Base-by-base conservation (phyloP, 768 basidiomycete genomes). In the Termitomyces sp. region DNA sequence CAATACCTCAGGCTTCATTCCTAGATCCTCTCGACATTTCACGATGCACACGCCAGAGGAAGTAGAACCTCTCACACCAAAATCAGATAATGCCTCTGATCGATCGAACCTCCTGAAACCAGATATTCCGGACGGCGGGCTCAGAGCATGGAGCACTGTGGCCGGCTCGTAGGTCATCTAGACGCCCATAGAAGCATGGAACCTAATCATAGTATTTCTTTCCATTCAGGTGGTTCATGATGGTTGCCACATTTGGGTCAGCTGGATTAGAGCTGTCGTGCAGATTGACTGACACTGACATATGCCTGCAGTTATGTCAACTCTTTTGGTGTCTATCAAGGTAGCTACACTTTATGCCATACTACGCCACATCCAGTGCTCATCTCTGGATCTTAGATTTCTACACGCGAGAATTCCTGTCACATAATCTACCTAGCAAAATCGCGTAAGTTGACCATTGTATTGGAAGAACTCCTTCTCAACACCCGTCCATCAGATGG, bases 281-380 rank as follows among this genome's bases (percentile, higher is more conserved):
- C 4, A 28, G 28, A 18, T 49, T 20, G 5, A 50, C n/a, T 54
- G 16, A 8, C 22, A 20, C 20, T 55, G 13, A 55, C 20, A 11
- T 1, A 33, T n/a, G 20, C 15, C 3, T 54, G 13, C 44, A 61
- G 62, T 28, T 65, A 62, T n/a, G 49, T 63, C 9, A 52, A 65
- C 48, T 65, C 64, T 39, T 65, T 63, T 24, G 64, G 62, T 32
- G 61, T 65, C 28, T 65, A 62, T 52, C 64, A 65, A 63, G 64
- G 64, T 59, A 46, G n/a, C 28, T 46, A 12, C 48, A 33, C 11
- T 18, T 8, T 22, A 15, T 24, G 4, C 5, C 2, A 7, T 45
- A 8, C 28, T 61, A 32, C 45, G 28, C 16, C n/a, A 20, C 38
- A 4, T 38, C n/a, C n/a, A 16, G 20, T 13, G 22, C 28, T 40